phyloP scores from a whole-genome alignment of 148 eudicot species.

The Camellia lanceoleosa region DNA sequence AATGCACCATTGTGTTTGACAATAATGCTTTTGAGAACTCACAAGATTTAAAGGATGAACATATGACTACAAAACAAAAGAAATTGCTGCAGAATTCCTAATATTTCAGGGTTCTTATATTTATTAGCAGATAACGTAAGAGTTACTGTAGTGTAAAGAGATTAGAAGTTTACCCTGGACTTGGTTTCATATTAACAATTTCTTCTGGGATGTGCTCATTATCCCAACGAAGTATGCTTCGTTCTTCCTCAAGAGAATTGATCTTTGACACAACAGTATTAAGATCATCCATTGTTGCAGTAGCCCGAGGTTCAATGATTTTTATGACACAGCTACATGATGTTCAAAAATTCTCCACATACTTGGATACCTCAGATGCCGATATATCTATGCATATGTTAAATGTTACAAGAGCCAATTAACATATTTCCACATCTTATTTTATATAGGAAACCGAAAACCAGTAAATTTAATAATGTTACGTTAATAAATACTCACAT shows the following conservation, averaged over 20 bases:
- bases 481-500: conserved; percentile 42
- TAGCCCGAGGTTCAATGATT: conserved; percentile 66
- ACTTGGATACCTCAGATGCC: conserved; percentile 62
- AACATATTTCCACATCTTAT: not conserved
- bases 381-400: conserved; percentile 48
- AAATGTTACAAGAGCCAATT: not conserved
- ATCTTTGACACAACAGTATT: conserved; percentile 47
- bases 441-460: not conserved
- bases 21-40: too few relatives aligned
- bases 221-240: conserved; percentile 60
- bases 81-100: not conserved
- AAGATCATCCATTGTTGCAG: conserved; percentile 59
- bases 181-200: conserved; percentile 53
- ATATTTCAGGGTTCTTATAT: not conserved
- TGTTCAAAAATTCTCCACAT: conserved; percentile 61
- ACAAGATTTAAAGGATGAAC: too few relatives aligned
- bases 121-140: not conserved
- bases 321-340: conserved; percentile 67
- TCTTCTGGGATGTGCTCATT: conserved; percentile 84
- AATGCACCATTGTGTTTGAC: too few relatives aligned
- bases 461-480: not conserved
- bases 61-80: too few relatives aligned
- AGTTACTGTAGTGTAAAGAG: not conserved
- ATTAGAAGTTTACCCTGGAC: conserved; percentile 55
- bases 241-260: conserved; percentile 49